phyloP scores from a whole-genome alignment of 805 yeast species.

The Candida sanyiensis region DNA sequence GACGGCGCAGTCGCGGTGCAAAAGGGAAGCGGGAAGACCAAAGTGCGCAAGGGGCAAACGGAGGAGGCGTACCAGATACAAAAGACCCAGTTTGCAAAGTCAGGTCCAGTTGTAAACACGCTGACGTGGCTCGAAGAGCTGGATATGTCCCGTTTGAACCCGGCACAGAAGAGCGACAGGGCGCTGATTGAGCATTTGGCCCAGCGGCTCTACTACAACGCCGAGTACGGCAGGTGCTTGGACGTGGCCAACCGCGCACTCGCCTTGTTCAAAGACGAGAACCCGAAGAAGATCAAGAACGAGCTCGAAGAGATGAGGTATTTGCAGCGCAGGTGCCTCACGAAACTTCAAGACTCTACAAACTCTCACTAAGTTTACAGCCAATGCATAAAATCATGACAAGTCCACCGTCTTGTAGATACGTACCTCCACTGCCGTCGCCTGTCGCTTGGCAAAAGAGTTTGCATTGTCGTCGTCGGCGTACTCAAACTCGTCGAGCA shows the following conservation, averaged over 20 bases:
- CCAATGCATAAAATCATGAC: background rate
- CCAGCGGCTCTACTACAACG: slow-evolving; percentile 55
- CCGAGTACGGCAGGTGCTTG: slow-evolving; percentile 48
- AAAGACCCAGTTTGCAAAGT: slow-evolving; percentile 38
- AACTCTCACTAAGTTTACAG: background rate
- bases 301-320: slow-evolving; percentile 47
- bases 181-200: slow-evolving; percentile 51
- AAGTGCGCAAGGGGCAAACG: slow-evolving; percentile 62
- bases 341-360: slow-evolving; percentile 17
- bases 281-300: slow-evolving; percentile 40
- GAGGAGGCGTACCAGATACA: slow-evolving; percentile 58
- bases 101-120: slow-evolving; percentile 56
- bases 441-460: slow-evolving; percentile 29
- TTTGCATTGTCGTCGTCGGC: slow-evolving; percentile 30
- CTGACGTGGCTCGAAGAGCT: slow-evolving; percentile 36
- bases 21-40: slow-evolving; percentile 41
- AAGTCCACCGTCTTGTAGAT: slow-evolving; percentile 24
- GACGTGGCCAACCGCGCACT: slow-evolving; percentile 37
- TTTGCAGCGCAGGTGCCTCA: slow-evolving; percentile 36
- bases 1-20: slow-evolving; percentile 38
- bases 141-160: slow-evolving; percentile 25
- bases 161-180: slow-evolving; percentile 46
- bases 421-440: slow-evolving; percentile 40
- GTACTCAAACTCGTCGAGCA: slow-evolving; percentile 60
- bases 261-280: slow-evolving; percentile 27